Percentiles rank a stretch among this genome's conserved stretches.
These are phyloP conservation scores for Prunus salicina DNA, from an alignment of 306 rosid species.

Conservation along the genomic window DNA sequence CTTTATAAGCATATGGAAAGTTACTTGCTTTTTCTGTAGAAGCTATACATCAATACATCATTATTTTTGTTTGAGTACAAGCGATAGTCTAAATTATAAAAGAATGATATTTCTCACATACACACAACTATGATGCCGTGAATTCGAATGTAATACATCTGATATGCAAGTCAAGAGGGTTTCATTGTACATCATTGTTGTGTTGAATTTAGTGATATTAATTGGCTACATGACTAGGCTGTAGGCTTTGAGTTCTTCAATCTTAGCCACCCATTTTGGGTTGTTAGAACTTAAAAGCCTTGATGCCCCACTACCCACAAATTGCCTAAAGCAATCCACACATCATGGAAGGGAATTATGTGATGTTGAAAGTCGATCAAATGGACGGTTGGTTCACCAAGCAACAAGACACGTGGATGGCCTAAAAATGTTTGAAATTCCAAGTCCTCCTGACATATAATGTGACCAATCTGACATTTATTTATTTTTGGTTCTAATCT, in stretches of 20 bases:
- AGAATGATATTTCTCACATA: accelerated
- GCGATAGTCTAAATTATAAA: no score
- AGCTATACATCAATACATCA: not conserved
- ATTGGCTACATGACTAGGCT: not conserved
- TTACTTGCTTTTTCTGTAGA: slow-evolving; percentile 12
- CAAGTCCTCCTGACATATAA: not conserved
- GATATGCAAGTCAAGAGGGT: no score
- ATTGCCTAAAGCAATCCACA: not conserved
- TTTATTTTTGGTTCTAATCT: not conserved
- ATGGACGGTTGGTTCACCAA: not conserved
- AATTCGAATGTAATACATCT: no score
- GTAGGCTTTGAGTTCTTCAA: slow-evolving; percentile 11
- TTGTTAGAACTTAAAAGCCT: not conserved
- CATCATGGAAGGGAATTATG: not conserved
- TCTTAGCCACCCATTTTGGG: slow-evolving; percentile 23
- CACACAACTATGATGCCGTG: no score
- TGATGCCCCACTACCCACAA: not conserved
- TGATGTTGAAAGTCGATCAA: not conserved
- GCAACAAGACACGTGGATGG: slow-evolving; percentile 19
- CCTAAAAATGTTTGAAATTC: not conserved
- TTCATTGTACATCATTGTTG: not conserved
- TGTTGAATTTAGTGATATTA: not conserved
- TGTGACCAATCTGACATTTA: not conserved
- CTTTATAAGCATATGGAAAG: slow-evolving; percentile 27
- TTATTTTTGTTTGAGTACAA: no score